Evolutionary conservation across 139 green algal genomes (phyloP), one percentile per base, ranked within the genome.

Genomic region (Klebsormidium nitens): DNA sequence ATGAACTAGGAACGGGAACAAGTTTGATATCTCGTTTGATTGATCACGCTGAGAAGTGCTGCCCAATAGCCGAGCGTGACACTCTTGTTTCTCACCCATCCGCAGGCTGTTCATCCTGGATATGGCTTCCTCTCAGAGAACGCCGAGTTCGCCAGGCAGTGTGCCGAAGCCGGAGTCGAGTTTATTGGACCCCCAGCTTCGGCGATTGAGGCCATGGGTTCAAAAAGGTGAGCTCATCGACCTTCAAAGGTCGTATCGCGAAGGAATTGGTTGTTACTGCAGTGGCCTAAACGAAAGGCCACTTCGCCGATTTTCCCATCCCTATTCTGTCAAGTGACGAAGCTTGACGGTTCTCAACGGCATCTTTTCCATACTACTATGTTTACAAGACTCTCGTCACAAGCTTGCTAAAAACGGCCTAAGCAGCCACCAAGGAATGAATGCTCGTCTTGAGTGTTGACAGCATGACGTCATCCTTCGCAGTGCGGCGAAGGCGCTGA

Each of bases 141-240:
- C 67, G 75, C 88, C 19, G 59, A 50, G 3, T 96, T 96, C 81
- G 89, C 89, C 1, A 63, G 81, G n/a, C 81, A 86, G 31, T 96
- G 91, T 73, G 81, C 72, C 3, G 87, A 91, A 69, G 86, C 89
- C 34, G 90, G 91, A 46, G 95, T 97, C 44, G 82, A 77, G 2
- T 96, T 96, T 70, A 86, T 97, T 28, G 92, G 92, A 2, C 92
- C 92, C 0, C 60, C 65, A 60, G 78, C 90, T 1, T 85, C 95
- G 58, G 91, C 89, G 6, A 91, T 97, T 58, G 72, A 89, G 72
- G 79, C 81, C 36, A 91, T 96, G 88, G 91, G 91, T 2, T 89
- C 95, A 76, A 96, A 96, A 81, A 95, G 85, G 34, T 61, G 14
- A 17, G 28, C n/a, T n/a, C n/a, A n/a, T n/a, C n/a, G n/a, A n/a